phyloP scores from a whole-genome alignment of 805 yeast species.

The Ogataea nakhonphanomensis region DNA sequence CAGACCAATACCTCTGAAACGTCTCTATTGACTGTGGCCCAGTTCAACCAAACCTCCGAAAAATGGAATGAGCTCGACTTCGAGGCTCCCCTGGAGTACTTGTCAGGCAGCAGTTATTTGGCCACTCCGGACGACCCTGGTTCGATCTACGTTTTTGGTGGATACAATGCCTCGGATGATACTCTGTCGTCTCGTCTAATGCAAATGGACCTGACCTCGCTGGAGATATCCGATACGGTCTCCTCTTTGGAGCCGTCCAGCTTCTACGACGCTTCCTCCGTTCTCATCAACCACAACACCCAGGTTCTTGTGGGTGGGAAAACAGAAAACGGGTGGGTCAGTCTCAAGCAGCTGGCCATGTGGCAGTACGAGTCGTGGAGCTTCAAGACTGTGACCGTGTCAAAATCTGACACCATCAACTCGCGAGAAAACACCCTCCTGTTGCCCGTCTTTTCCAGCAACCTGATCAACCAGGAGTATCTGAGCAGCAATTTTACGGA shows the following conservation, averaged over 20 bases:
- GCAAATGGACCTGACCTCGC: conserved; percentile 37
- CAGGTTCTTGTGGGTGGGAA: conserved; percentile 65
- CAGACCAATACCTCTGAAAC: conserved; percentile 6
- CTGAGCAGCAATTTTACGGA: conserved; percentile 27
- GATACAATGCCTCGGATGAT: conserved; percentile 29
- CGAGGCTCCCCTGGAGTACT: conserved; percentile 16
- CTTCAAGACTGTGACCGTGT: conserved; percentile 38
- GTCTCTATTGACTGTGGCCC: conserved; percentile 9
- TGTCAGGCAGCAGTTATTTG: conserved; percentile 39
- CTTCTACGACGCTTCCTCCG: conserved; percentile 49
- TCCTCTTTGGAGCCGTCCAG: conserved; percentile 54
- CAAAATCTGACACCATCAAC: conserved; percentile 39
- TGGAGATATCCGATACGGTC: conserved; percentile 37
- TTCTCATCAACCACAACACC: conserved; percentile 42
- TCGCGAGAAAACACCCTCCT: conserved; percentile 52
- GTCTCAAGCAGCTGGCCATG: conserved; percentile 67
- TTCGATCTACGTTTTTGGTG: conserved; percentile 55
- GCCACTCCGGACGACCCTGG: conserved; percentile 36
- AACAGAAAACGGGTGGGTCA: conserved; percentile 62
- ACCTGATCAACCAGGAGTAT: conserved; percentile 23
- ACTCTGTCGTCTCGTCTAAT: conserved; percentile 41
- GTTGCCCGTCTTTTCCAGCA: conserved; percentile 47
- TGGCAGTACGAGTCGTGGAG: conserved; percentile 75
- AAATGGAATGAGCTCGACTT: conserved; percentile 26
- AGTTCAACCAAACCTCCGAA: conserved; percentile 14